These are phyloP conservation scores for Lodderomyces jiufengensis DNA, from an alignment of 1,139 yeast genomes.

Conservation along the genomic window DNA sequence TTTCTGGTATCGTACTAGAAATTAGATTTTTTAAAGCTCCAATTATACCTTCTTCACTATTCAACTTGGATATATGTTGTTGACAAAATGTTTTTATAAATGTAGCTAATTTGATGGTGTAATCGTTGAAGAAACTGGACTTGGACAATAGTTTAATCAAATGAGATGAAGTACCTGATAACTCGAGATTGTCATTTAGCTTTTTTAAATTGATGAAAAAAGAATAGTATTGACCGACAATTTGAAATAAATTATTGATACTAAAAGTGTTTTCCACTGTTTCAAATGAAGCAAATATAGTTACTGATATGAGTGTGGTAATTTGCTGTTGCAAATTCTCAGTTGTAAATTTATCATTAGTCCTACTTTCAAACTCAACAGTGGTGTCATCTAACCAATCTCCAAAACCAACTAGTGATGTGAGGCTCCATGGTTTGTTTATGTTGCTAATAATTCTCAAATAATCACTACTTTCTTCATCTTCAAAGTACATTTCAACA, in stretches of 20 bases:
- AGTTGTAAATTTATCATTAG: neutral
- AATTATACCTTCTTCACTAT: conserved; percentile 7
- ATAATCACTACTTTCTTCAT: conserved; percentile 18
- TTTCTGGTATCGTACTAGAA: neutral
- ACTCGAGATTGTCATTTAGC: conserved; percentile 8
- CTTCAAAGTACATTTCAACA: conserved; percentile 23
- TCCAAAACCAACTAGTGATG: conserved; percentile 27
- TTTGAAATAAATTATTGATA: neutral
- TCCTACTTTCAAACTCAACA: conserved; percentile 12
- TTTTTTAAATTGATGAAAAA: conserved; percentile 22
- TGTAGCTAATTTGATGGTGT: conserved; percentile 4
- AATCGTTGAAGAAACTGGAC: conserved; percentile 4
- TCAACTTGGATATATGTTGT: conserved; percentile 8
- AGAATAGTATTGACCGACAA: conserved; percentile 17
- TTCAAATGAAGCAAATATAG: neutral
- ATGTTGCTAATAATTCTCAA: conserved; percentile 16
- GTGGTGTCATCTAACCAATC: conserved; percentile 26
- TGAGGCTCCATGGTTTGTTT: conserved; percentile 28
- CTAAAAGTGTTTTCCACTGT: neutral
- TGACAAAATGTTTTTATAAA: conserved; percentile 7
- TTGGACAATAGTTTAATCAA: conserved; percentile 7
- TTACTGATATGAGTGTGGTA: neutral
- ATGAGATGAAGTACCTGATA: conserved; percentile 7
- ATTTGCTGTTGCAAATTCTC: neutral
- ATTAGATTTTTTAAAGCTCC: neutral